These are phyloP conservation scores for Globisporangium spiculum DNA, from an alignment of 352 stramenopile genomes.

Conservation along the genomic window DNA sequence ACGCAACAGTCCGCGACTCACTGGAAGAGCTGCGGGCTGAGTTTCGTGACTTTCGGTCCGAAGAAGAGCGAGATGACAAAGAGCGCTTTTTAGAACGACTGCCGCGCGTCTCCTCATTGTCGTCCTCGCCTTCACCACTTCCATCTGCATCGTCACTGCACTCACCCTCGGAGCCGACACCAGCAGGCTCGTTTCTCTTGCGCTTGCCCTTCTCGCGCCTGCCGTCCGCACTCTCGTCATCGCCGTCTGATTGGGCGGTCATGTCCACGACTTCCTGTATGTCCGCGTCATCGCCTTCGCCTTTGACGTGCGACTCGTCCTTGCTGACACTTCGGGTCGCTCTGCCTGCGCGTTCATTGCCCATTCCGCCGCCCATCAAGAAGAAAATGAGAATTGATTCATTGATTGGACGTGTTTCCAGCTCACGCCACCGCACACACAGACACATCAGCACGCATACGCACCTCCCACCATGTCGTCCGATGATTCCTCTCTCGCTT, in stretches of 20 bases:
- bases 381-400: neutral
- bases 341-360: neutral
- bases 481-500: neutral
- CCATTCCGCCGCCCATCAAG: neutral
- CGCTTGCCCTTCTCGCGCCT: constrained; percentile 4
- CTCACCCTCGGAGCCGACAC: neutral
- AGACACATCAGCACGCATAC: neutral
- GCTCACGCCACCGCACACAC: neutral
- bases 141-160: neutral
- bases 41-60: neutral
- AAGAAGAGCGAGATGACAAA: neutral
- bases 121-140: neutral
- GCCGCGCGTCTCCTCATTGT: neutral
- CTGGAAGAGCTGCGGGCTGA: constrained; percentile 9
- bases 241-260: constrained; percentile 1
- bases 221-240: neutral
- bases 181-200: constrained; percentile 1
- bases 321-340: neutral
- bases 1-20: neutral
- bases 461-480: neutral
- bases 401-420: neutral
- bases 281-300: neutral
- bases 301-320: neutral
- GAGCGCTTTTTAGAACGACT: neutral
- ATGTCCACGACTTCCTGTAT: constrained; percentile 10